phyloP scores from a whole-genome alignment of 176 grass and related monocot genomes.

The Chrysopogon serrulatus region DNA sequence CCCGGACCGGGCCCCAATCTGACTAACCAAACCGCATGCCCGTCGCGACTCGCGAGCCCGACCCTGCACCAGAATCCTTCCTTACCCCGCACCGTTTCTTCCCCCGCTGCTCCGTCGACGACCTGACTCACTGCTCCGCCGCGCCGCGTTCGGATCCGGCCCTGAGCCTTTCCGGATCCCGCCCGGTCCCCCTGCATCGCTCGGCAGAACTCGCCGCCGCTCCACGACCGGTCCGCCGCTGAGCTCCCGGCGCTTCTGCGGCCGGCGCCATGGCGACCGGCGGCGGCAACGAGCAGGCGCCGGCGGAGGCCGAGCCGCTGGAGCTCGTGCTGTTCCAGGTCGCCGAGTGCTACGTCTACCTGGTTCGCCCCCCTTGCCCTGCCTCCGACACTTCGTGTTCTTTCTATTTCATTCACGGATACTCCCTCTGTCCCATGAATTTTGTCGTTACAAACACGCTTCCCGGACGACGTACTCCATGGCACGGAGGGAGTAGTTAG shows the following conservation, averaged over 20 bases:
- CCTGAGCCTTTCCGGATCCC: background rate
- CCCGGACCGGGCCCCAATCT: background rate
- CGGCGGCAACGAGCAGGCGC: conserved; percentile 23
- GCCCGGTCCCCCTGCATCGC: background rate
- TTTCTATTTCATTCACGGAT: background rate
- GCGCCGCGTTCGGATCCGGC: conserved; percentile 11
- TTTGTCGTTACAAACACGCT: no score
- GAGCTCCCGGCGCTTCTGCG: background rate
- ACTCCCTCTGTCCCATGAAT: no score
- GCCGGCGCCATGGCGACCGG: conserved; percentile 34
- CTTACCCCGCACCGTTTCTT: no score
- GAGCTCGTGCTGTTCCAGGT: conserved; percentile 95
- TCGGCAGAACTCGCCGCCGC: background rate
- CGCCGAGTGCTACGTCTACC: conserved; percentile 91
- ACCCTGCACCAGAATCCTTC: background rate
- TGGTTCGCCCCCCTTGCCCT: conserved; percentile 38
- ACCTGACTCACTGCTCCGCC: background rate
- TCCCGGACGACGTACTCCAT: no score
- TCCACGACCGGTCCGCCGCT: background rate
- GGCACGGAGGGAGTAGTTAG: no score
- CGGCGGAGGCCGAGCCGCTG: conserved; percentile 39
- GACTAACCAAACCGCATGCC: background rate
- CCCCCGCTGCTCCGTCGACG: background rate
- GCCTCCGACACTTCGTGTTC: background rate
- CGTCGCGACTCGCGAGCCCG: background rate